A percentile compares a stretch with the other conserved stretches of the same genome.
These are phyloP conservation scores for Polyporus tsugae DNA, from an alignment of 1,284 basidiomycete species.

Conservation along the genomic window DNA sequence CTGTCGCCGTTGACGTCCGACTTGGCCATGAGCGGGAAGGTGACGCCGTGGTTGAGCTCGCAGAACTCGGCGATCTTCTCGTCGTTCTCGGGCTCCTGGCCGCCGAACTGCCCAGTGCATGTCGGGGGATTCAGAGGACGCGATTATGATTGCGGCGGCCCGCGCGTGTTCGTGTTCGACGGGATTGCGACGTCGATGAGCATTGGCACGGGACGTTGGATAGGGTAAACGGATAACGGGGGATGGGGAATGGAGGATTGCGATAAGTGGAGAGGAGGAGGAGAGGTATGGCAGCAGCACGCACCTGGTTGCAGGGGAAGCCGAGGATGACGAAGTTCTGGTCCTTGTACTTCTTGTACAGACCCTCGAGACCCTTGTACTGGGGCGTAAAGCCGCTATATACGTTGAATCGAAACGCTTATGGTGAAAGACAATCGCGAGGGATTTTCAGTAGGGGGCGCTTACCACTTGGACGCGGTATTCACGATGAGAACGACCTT, in stretches of 20 bases:
- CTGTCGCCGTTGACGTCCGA: slow-evolving; percentile 90
- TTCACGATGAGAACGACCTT: slow-evolving; percentile 83
- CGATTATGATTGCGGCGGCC: background rate
- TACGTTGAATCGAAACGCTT: background rate
- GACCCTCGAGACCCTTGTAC: slow-evolving; percentile 84
- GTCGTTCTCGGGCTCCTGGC: slow-evolving; percentile 82
- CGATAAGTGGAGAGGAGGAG: background rate
- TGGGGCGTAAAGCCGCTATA: slow-evolving; percentile 88
- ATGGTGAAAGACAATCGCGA: background rate
- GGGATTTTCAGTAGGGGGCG: slow-evolving; percentile 4
- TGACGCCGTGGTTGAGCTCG: slow-evolving; percentile 81
- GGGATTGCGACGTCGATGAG: background rate
- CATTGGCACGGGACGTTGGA: background rate
- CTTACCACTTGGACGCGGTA: slow-evolving; percentile 76
- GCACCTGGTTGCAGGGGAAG: slow-evolving; percentile 92
- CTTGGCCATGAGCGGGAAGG: slow-evolving; percentile 88
- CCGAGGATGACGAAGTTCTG: slow-evolving; percentile 82
- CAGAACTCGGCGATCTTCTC: slow-evolving; percentile 74
- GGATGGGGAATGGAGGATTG: background rate
- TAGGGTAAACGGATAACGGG: background rate
- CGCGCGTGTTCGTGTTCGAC: background rate
- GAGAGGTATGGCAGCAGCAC: slow-evolving; percentile 26
- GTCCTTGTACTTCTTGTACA: slow-evolving; percentile 88
- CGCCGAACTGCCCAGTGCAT: slow-evolving; percentile 60
- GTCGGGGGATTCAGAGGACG: background rate